Base-by-base conservation (phyloP, 2,329 filamentous ascomycete genomes). In the Sporothrix euskadiensis region DNA sequence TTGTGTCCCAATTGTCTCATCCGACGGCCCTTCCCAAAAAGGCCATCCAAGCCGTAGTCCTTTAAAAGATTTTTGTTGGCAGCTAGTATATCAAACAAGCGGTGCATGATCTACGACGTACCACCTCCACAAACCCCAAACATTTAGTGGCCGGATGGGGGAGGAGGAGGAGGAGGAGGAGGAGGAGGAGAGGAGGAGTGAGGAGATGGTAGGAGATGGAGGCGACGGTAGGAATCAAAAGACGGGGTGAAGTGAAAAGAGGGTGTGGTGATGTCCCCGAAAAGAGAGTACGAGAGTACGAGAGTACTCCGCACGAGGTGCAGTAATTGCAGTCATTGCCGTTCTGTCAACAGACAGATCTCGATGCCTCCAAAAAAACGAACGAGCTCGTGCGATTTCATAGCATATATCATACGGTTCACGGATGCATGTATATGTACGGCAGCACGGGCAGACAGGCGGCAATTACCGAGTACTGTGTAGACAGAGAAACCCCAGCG, bases 321-420 rank as follows among this genome's bases (percentile, higher is more conserved):
- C 32, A 44, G 39, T 32, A 44, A 44, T 44, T 44, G 41, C 41
- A 44, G 4, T 22, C 52, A 9, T 10, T 54, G 52, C 22, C 19
- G 19, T 54, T 9, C 16, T 22, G 19, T 12, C 39, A 44, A 68
- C 41, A 52, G 52, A 7, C 14, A 6, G 47, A 39, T 69, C 47
- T 41, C 66, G 66, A 54, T 69, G 66, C 19, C 47, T 26, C 19
- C 19, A 9, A n/a, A 59, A 59, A 66, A 56, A 49, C 59, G 59
- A 66, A 66, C 47, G 59, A 66, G 44, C 71, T 72, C 71, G 44
- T 32, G 59, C 59, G 71, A 71, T 54, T 47, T 19, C 44, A 49
- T 49, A 49, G 14, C 44, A 49, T 19, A 3, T 26, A 65, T 65
- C 69, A 54, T 71, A 71, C 69, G 69, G 54, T 57, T 22, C 39